Evolutionary conservation across 345 rosid species (phyloP), one percentile per base, ranked within the genome.

Genomic region (Moringa oleifera): DNA sequence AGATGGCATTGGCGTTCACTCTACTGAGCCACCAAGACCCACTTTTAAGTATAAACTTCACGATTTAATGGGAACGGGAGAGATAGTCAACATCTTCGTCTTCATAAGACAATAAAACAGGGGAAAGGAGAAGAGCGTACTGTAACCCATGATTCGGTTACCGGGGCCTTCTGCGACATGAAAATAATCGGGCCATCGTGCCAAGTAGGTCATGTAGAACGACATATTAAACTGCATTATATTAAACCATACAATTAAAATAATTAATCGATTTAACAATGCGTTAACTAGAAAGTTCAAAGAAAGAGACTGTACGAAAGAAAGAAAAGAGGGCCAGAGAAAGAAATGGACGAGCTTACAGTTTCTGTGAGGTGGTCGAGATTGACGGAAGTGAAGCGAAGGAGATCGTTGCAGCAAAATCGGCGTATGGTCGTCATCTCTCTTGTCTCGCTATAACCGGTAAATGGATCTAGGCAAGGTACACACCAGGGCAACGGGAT

Each of bases 291-390:
- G 37, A n/a, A 55, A 66, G 23, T 8, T 33, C 11, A 57, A 4
- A 36, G 4, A 15, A 41, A 41, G 6, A 41, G 13, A 5, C 1
- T 41, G 1, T 23, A 18, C 53, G 25, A 0, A 24, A 0, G 20
- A 58, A 4, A 11, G 37, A 62, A 25, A 4, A 67, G 0, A 4
- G 2, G 28, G 10, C 1, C 22, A 52, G 16, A 11, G 2, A 53
- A 23, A 16, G 31, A 23, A 3, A 28, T 57, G 0, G 49, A 55
- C 28, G 28, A 57, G 37, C 64, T 73, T 73, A 86, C 99, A 1
- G 97, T 94, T 77, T 88, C 99, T 0, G 99, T 94, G 57, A 94
- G 91, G 64, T 94, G 97, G 78, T 94, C 97, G 21, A 94, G 79
- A 68, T 88, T 94, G 36, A 94, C 93, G 6, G 91, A 75, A 20